These are phyloP conservation scores for Phialophora macrospora DNA, from an alignment of 2,329 filamentous ascomycete genomes.

Conservation along the genomic window DNA sequence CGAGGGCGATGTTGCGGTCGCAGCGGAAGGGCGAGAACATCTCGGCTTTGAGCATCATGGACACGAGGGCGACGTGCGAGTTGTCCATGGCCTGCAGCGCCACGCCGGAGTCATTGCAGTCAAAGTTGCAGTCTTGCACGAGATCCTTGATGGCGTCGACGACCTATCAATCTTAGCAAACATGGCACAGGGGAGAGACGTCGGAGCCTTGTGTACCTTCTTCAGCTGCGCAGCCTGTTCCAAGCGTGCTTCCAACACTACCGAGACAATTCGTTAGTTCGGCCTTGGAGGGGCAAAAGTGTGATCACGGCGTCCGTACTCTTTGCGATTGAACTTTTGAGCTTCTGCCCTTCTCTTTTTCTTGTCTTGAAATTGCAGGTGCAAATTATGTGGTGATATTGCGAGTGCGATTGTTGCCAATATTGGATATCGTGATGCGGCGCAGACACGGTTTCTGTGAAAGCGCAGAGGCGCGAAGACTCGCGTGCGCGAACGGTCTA, in stretches of 20 bases:
- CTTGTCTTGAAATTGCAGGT: background rate
- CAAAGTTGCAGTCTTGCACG: constrained; percentile 99
- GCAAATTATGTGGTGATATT: background rate
- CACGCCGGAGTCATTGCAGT: constrained; percentile 99
- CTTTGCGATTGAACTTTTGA: constrained; percentile 8
- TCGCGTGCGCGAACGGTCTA: constrained; percentile 8
- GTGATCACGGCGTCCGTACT: background rate
- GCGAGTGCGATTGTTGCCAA: too few species aligned
- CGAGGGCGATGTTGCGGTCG: constrained; percentile 97
- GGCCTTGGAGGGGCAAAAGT: background rate
- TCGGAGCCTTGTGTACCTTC: constrained; percentile 66
- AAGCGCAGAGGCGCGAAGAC: background rate
- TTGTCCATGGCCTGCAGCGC: constrained; percentile 99
- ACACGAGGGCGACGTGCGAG: constrained; percentile 97
- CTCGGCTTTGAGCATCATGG: constrained; percentile 97
- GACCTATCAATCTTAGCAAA: constrained; percentile 61
- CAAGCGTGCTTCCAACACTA: constrained; percentile 95
- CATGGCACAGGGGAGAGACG: background rate
- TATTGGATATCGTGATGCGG: background rate
- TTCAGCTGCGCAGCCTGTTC: constrained; percentile 93
- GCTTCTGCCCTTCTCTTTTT: background rate
- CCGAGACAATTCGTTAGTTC: background rate
- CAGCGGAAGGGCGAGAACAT: constrained; percentile 94
- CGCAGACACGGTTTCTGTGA: background rate
- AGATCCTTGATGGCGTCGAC: constrained; percentile 99